These are phyloP conservation scores for Gaultheria prostrata DNA, from an alignment of 148 eudicot genomes.

Conservation along the genomic window DNA sequence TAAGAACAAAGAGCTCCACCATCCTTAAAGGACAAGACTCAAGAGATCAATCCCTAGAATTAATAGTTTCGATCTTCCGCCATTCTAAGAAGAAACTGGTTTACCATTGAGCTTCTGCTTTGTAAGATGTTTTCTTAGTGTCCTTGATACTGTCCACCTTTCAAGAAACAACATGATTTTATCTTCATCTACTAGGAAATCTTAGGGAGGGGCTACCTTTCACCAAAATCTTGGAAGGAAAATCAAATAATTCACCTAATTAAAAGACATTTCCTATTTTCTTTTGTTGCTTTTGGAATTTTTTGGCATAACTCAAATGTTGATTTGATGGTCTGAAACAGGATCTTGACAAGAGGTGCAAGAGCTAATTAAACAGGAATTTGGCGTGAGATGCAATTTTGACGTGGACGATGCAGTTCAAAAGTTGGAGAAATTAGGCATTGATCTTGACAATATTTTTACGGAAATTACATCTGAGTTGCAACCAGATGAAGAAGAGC, in stretches of 20 bases:
- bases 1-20: not conserved
- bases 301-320: not conserved
- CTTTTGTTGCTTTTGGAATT: not conserved
- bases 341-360: constrained; percentile 87
- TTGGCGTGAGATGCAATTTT: constrained; percentile 76
- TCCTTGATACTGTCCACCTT: too few species aligned
- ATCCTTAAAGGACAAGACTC: not conserved
- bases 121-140: too few species aligned
- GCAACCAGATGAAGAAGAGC: too few species aligned
- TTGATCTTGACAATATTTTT: too few species aligned
- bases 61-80: too few species aligned
- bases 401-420: constrained; percentile 93
- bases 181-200: not conserved
- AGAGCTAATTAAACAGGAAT: constrained; percentile 82
- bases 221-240: not conserved
- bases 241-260: not conserved
- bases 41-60: too few species aligned
- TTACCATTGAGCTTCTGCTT: too few species aligned
- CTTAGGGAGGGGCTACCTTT: not conserved
- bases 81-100: too few species aligned
- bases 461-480: too few species aligned
- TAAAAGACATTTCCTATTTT: not conserved
- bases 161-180: not conserved
- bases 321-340: constrained; percentile 25
- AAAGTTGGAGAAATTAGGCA: constrained; percentile 85